These are phyloP conservation scores for Botrytis cinerea DNA, from an alignment of 2,329 filamentous ascomycete species.

Conservation along the genomic window DNA sequence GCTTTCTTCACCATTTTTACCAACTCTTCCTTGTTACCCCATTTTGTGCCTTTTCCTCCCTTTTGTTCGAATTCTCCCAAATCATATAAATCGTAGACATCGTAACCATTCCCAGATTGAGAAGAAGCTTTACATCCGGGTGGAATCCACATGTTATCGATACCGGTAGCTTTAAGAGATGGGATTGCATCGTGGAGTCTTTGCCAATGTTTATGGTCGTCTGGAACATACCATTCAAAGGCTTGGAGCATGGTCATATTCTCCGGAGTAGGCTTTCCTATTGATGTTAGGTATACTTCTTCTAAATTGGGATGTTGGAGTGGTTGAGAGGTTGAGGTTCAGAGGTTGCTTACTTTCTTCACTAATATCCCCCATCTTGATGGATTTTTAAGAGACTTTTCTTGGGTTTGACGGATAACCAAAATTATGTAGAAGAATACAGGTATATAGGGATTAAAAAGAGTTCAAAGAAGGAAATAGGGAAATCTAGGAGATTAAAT, in stretches of 20 bases:
- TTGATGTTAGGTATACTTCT: background rate
- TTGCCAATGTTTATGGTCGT: constrained; percentile 61
- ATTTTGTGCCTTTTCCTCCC: constrained; percentile 63
- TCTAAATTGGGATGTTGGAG: background rate
- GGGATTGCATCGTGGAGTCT: constrained; percentile 56
- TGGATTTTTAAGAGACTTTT: background rate
- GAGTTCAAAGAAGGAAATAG: no score
- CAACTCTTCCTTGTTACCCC: constrained; percentile 66
- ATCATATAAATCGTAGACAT: constrained; percentile 70
- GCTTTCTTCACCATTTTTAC: constrained; percentile 53
- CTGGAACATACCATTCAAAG: constrained; percentile 72
- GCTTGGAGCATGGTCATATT: constrained; percentile 65
- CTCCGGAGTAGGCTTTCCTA: constrained; percentile 43
- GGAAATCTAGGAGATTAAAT: background rate
- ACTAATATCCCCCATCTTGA: constrained; percentile 19
- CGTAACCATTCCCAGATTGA: constrained; percentile 65
- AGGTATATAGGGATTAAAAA: background rate
- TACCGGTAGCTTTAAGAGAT: constrained; percentile 58
- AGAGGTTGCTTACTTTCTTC: constrained; percentile 18
- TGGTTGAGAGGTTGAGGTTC: background rate
- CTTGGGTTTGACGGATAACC: background rate
- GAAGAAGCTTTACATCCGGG: constrained; percentile 69
- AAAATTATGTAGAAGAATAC: background rate
- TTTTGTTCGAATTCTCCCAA: constrained; percentile 75
- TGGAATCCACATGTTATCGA: constrained; percentile 67